A percentile compares a stretch with the other conserved stretches of the same genome.
Evolutionary conservation across 129 eudicot genomes (phyloP).

Genomic region (Artemisia annua): DNA sequence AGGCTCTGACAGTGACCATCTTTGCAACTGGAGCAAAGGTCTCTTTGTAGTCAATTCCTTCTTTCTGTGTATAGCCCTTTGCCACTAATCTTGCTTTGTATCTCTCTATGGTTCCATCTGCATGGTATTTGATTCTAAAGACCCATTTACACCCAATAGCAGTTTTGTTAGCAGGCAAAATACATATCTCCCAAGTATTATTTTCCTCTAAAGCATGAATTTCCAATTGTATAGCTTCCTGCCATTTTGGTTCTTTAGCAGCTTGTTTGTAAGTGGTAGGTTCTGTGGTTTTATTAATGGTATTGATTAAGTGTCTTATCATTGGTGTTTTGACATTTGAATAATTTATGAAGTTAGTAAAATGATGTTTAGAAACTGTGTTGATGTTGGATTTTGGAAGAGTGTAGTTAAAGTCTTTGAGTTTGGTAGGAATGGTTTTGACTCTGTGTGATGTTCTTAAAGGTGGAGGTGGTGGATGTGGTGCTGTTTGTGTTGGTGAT

Average conservation of each 20-base stretch:
- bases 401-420: neutral
- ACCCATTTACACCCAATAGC: neutral
- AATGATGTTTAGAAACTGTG: too few relatives aligned
- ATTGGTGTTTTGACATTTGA: neutral
- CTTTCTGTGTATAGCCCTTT: neutral
- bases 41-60: too few relatives aligned
- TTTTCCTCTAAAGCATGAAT: neutral
- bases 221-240: neutral
- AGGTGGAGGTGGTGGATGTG: neutral
- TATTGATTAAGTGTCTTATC: neutral
- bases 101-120: neutral
- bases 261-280: neutral
- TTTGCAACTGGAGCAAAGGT: neutral
- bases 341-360: neutral
- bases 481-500: too few relatives aligned
- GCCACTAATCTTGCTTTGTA: neutral
- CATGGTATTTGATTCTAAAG: neutral
- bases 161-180: neutral
- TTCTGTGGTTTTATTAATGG: neutral
- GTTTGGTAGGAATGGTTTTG: neutral
- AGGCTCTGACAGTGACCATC: too few relatives aligned
- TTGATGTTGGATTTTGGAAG: too few relatives aligned
- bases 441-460: neutral
- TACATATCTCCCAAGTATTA: neutral
- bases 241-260: neutral